A percentile compares a stretch with the other conserved stretches of the same genome.
Conservation (phyloP, 352 stramenopile genomes). For the Globisporangium spinosum region DNA sequence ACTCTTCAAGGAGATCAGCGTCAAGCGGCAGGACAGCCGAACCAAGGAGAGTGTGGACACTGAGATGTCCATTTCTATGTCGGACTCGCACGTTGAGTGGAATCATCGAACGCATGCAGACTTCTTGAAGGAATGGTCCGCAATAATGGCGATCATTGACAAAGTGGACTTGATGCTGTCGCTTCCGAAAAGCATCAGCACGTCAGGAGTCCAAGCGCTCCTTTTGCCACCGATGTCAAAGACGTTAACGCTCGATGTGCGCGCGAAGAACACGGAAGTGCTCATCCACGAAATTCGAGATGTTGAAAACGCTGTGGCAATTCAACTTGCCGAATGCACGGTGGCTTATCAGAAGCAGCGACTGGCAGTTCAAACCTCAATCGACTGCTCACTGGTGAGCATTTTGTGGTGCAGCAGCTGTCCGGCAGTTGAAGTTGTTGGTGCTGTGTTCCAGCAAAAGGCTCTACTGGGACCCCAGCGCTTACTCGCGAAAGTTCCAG, state of each 20-base stretch:
- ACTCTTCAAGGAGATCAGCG: conserved; percentile 18
- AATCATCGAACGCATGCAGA: conserved; percentile 26
- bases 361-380: conserved; percentile 21
- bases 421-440: conserved; percentile 24
- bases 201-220: neutral
- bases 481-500: conserved; percentile 13
- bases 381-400: conserved; percentile 27
- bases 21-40: conserved; percentile 27
- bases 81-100: conserved; percentile 30
- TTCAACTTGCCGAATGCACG: conserved; percentile 27
- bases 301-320: conserved; percentile 17
- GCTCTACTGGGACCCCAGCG: conserved; percentile 20
- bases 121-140: conserved; percentile 30
- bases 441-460: conserved; percentile 25
- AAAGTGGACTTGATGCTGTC: conserved; percentile 37
- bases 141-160: conserved; percentile 28
- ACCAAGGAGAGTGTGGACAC: conserved; percentile 24
- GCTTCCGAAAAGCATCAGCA: conserved; percentile 6
- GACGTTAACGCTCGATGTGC: conserved; percentile 25
- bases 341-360: conserved; percentile 26
- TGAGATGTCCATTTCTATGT: conserved; percentile 28
- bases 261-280: conserved; percentile 25
- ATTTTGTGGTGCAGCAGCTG: conserved; percentile 21
- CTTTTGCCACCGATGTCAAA: conserved; percentile 5
- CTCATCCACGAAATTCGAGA: conserved; percentile 27